phyloP scores from a whole-genome alignment of 352 stramenopile species.

The Globisporangium cystogenes region DNA sequence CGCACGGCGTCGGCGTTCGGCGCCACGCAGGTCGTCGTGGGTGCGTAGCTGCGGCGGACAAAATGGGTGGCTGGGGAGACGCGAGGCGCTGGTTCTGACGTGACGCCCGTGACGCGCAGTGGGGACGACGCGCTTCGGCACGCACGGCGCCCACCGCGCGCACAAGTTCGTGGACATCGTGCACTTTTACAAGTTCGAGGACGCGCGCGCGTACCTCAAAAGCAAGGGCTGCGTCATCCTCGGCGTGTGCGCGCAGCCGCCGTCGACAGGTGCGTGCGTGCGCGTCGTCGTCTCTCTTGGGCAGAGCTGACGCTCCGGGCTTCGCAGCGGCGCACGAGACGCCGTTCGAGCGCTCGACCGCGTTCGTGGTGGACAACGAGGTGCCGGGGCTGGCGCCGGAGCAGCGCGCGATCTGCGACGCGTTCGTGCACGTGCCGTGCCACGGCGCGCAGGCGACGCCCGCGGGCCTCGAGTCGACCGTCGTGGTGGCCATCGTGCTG shows the following conservation, averaged over 20 bases:
- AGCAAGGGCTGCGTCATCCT: conserved; percentile 52
- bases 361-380: conserved; percentile 79
- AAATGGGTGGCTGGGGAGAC: not conserved
- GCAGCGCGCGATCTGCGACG: conserved; percentile 59
- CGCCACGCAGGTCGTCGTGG: conserved; percentile 64
- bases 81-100: not conserved
- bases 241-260: conserved; percentile 24
- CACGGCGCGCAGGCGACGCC: conserved; percentile 32
- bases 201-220: conserved; percentile 55
- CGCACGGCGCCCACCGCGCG: conserved; percentile 65
- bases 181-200: conserved; percentile 61
- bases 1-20: conserved; percentile 72
- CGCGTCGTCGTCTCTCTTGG: too few relatives aligned
- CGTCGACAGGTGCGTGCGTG: conserved; percentile 3
- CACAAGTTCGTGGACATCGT: conserved; percentile 80
- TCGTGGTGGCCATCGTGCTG: conserved; percentile 58
- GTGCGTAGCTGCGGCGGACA: conserved; percentile 20
- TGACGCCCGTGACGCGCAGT: conserved; percentile 23
- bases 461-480: conserved; percentile 51
- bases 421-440: conserved; percentile 54
- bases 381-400: conserved; percentile 46
- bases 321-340: conserved; percentile 38
- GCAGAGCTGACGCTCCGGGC: too few relatives aligned
- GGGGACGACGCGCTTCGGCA: conserved; percentile 69
- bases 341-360: conserved; percentile 45